Conservation (phyloP, 2,329 filamentous ascomycete species). For the Diaporthe longicolla region DNA sequence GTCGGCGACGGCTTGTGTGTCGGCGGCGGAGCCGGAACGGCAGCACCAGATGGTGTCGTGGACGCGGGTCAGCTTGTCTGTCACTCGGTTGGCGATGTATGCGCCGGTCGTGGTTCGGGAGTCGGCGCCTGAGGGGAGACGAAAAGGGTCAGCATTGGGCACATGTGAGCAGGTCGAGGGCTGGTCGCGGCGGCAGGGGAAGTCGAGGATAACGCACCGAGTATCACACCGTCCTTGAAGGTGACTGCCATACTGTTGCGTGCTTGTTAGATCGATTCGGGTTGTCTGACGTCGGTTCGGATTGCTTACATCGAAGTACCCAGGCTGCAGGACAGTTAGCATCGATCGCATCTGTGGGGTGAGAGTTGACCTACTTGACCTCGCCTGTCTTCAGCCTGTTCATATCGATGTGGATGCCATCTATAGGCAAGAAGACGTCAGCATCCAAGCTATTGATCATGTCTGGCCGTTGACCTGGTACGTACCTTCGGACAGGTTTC, state of each 20-base stretch:
- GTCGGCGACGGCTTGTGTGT: slow-evolving; percentile 97
- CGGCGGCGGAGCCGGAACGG: slow-evolving; percentile 95
- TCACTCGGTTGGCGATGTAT: slow-evolving; percentile 99
- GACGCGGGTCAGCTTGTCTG: slow-evolving; percentile 98
- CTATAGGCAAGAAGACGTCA: slow-evolving; percentile 60
- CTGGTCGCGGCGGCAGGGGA: background rate
- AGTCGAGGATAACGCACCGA: slow-evolving; percentile 67
- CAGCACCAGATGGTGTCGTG: slow-evolving; percentile 99
- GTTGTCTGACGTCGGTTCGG: slow-evolving; percentile 44
- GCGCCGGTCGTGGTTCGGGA: slow-evolving; percentile 97
- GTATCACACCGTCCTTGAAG: slow-evolving; percentile 97
- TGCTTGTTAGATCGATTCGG: slow-evolving; percentile 47
- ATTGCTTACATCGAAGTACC: slow-evolving; percentile 90
- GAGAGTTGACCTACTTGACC: slow-evolving; percentile 82
- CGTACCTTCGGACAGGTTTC: slow-evolving; percentile 76
- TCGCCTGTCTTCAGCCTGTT: slow-evolving; percentile 98
- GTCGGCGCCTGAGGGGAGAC: slow-evolving; percentile 77
- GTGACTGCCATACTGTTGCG: slow-evolving; percentile 92
- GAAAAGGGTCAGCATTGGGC: background rate
- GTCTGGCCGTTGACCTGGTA: slow-evolving; percentile 49
- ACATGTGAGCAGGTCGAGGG: background rate
- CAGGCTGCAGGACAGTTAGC: slow-evolving; percentile 71
- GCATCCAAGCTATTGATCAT: slow-evolving; percentile 40
- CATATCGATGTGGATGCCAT: slow-evolving; percentile 99
- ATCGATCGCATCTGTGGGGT: slow-evolving; percentile 29